Evolutionary conservation across 768 basidiomycete genomes (phyloP), one percentile per base, ranked within the genome.

Genomic region (Rossbeevera mucosa): DNA sequence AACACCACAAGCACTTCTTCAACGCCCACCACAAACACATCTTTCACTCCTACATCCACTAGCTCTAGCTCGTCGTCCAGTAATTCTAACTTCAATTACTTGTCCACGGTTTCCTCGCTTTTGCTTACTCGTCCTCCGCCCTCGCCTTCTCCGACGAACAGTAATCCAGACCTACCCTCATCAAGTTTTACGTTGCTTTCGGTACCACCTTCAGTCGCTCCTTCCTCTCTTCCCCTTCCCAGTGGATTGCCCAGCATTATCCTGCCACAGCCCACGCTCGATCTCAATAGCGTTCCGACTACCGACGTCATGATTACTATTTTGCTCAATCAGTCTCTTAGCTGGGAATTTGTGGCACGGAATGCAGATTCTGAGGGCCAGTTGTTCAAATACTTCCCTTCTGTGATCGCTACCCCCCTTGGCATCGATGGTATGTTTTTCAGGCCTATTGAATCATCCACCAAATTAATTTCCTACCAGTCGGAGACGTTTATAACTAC

Each of bases 361-460:
- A 82, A 74, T 53, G 53, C 69, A 7, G 73, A 84, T 50, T 78
- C 88, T 0, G 75, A 81, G 2, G 84, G 78, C 44, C 91, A 97
- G 71, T 76, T 98, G 40, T 89, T 97, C 62, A 81, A 79, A 12
- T 86, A 76, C 61, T 71, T 86, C 50, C 90, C 91, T 1, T 24
- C 62, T 0, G 64, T 84, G 50, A 58, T 87, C 48, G 55, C 72
- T 25, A 61, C 63, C 2, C 75, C 83, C 3, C 72, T 86, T 24
- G 59, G 58, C 22, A 68, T 83, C 18, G n/a, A 51, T 50, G 25
- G 74, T 80, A 61, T 31, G 79, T 70, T 20, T 31, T 31, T 51
- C 45, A 13, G 12, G 13, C 21, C 16, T 8, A 40, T 13, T 44
- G 58, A 21, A 50, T 18, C 31, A 7, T 28, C 31, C 21, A 18